A percentile compares a stretch with the other conserved stretches of the same genome.
Conservation (phyloP, 495 filamentous ascomycete genomes). For the Hypoxylon subgilvum region DNA sequence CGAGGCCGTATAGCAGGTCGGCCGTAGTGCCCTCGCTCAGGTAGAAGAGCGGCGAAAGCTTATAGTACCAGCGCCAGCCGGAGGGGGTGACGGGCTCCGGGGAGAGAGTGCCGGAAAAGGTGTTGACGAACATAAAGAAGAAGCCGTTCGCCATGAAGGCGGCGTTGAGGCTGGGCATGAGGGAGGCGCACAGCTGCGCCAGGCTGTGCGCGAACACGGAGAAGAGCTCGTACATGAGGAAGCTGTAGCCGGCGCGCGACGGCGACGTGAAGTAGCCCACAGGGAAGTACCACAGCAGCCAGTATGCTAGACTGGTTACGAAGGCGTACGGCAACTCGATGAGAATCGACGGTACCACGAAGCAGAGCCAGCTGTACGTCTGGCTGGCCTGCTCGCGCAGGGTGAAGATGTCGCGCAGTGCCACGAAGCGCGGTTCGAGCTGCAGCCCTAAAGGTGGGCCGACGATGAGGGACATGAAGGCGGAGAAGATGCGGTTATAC, state of each 20-base stretch:
- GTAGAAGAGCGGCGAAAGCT: slow-evolving; percentile 74
- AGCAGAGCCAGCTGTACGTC: slow-evolving; percentile 74
- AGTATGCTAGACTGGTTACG: slow-evolving; percentile 66
- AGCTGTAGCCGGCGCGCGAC: slow-evolving; percentile 47
- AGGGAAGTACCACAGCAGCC: slow-evolving; percentile 79
- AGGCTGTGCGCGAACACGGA: slow-evolving; percentile 57
- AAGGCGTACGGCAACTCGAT: slow-evolving; percentile 76
- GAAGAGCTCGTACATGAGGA: slow-evolving; percentile 47
- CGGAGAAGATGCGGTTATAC: slow-evolving; percentile 69
- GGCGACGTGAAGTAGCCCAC: slow-evolving; percentile 59
- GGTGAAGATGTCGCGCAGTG: slow-evolving; percentile 69
- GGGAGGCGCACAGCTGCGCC: slow-evolving; percentile 59
- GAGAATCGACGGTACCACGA: slow-evolving; percentile 71
- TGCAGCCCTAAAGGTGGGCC: slow-evolving; percentile 67
- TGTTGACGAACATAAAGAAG: slow-evolving; percentile 57
- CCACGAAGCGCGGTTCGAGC: slow-evolving; percentile 72
- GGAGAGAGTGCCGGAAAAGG: slow-evolving; percentile 63
- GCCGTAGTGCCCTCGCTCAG: slow-evolving; percentile 66
- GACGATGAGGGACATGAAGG: slow-evolving; percentile 76
- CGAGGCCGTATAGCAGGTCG: slow-evolving; percentile 60
- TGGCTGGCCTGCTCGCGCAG: slow-evolving; percentile 72
- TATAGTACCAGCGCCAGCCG: slow-evolving; percentile 72
- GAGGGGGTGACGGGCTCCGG: slow-evolving; percentile 54
- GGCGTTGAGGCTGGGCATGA: slow-evolving; percentile 60
- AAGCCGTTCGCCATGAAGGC: slow-evolving; percentile 62